A percentile compares a stretch with the other conserved stretches of the same genome.
Conservation (phyloP, 768 basidiomycete genomes). For the Kwoniella bestiolae region DNA sequence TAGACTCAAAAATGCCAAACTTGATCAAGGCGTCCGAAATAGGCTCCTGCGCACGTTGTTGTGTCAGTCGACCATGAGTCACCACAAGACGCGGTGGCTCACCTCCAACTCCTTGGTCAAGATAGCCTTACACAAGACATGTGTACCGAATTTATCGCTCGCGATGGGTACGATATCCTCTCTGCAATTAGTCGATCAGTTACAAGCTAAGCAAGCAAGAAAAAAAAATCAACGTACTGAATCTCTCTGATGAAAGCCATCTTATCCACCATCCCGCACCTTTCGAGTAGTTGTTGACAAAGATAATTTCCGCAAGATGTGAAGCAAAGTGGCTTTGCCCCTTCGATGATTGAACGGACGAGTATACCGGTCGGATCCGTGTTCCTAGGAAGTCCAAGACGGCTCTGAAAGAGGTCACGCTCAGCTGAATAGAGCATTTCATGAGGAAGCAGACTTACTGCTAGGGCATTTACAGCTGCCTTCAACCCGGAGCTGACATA, state of each 20-base stretch:
- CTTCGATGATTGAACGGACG: slow-evolving; percentile 41
- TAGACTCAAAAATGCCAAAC: slow-evolving; percentile 48
- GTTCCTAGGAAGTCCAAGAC: slow-evolving; percentile 25
- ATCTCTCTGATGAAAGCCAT: slow-evolving; percentile 46
- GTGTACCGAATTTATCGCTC: slow-evolving; percentile 54
- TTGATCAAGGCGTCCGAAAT: slow-evolving; percentile 47
- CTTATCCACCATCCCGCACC: slow-evolving; percentile 37
- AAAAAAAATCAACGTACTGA: slow-evolving; percentile 21
- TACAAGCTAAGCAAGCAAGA: neutral
- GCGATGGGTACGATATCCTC: slow-evolving; percentile 48
- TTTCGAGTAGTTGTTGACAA: slow-evolving; percentile 53
- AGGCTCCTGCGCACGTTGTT: slow-evolving; percentile 26
- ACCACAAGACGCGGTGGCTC: neutral
- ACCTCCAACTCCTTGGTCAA: slow-evolving; percentile 49
- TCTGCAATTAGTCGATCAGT: slow-evolving; percentile 24
- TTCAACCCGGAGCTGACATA: slow-evolving; percentile 37
- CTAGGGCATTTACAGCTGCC: slow-evolving; percentile 42
- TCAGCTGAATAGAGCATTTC: neutral
- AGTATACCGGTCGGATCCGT: slow-evolving; percentile 19
- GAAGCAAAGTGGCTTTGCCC: slow-evolving; percentile 39
- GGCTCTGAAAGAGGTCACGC: slow-evolving; percentile 15
- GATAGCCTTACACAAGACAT: slow-evolving; percentile 54
- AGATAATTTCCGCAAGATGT: slow-evolving; percentile 55
- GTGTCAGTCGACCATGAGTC: neutral
- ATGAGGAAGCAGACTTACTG: slow-evolving; percentile 26